Conservation (phyloP, 208 protist genomes). For the Acanthamoeba culbertsoni region DNA sequence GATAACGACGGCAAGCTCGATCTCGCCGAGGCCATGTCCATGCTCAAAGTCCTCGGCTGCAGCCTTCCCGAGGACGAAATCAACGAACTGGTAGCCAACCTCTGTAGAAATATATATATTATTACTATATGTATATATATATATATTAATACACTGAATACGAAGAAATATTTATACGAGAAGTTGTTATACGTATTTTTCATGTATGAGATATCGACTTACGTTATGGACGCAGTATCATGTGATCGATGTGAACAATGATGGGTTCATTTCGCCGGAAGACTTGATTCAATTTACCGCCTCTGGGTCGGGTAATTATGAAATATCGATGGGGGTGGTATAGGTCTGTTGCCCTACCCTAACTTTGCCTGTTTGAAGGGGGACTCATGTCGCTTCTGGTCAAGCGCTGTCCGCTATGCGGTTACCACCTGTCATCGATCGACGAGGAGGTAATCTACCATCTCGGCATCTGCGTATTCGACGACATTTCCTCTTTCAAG, state of each 20-base stretch:
- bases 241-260: slow-evolving; percentile 41
- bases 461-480: slow-evolving; percentile 16
- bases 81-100: slow-evolving; percentile 6
- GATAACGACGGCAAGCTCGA: slow-evolving; percentile 8
- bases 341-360: not conserved
- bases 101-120: too few species aligned
- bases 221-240: too few species aligned
- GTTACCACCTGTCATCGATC: not conserved
- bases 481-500: slow-evolving; percentile 19
- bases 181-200: too few species aligned
- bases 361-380: not conserved
- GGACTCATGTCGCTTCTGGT: not conserved
- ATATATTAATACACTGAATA: too few species aligned
- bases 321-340: not conserved
- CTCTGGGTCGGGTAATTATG: not conserved
- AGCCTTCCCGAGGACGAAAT: slow-evolving; percentile 1
- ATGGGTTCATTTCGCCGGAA: not conserved
- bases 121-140: not conserved
- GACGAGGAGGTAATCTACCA: slow-evolving; percentile 36
- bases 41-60: slow-evolving; percentile 40
- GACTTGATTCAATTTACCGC: not conserved
- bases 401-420: not conserved
- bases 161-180: too few species aligned
- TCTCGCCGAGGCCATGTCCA: not conserved
- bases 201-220: too few species aligned